Percentiles rank a stretch among this genome's conserved stretches.
Evolutionary conservation across 1,284 basidiomycete species (phyloP).

Genomic region (Ustilago lituana): DNA sequence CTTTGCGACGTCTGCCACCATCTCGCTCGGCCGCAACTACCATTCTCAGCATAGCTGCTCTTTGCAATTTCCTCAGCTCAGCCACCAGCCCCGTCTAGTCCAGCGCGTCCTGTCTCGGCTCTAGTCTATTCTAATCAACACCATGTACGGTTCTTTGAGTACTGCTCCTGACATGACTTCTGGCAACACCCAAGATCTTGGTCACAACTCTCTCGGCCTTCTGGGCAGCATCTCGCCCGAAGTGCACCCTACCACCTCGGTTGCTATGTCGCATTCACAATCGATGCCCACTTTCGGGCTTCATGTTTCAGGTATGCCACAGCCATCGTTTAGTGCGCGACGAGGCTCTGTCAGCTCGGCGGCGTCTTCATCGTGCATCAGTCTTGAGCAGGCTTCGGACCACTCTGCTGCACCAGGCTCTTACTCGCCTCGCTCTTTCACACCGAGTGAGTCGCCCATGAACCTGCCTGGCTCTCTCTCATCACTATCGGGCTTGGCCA

Average conservation of each 20-base stretch:
- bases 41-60: too few relatives aligned
- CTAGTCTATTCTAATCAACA: too few relatives aligned
- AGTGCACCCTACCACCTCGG: conserved; percentile 12
- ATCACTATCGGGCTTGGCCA: conserved; percentile 43
- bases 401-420: conserved; percentile 17
- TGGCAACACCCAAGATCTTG: conserved; percentile 8
- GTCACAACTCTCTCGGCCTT: conserved; percentile 43
- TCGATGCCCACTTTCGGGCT: conserved; percentile 32
- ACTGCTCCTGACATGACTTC: conserved; percentile 6
- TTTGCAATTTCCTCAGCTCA: too few relatives aligned
- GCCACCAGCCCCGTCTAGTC: too few relatives aligned
- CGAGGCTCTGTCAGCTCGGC: conserved; percentile 44
- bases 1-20: too few relatives aligned
- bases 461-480: conserved; percentile 40
- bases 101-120: too few relatives aligned
- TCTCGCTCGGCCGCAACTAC: too few relatives aligned
- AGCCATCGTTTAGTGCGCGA: conserved; percentile 15
- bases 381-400: conserved; percentile 30
- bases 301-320: conserved; percentile 13
- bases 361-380: conserved; percentile 41
- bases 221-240: conserved; percentile 33
- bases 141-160: conserved; percentile 26
- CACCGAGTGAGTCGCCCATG: conserved; percentile 40
- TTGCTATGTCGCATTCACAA: conserved; percentile 40
- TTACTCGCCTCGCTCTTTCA: conserved; percentile 46